Evolutionary conservation across 441 rosid species (phyloP).

Genomic region (Gossypium gossypioides): DNA sequence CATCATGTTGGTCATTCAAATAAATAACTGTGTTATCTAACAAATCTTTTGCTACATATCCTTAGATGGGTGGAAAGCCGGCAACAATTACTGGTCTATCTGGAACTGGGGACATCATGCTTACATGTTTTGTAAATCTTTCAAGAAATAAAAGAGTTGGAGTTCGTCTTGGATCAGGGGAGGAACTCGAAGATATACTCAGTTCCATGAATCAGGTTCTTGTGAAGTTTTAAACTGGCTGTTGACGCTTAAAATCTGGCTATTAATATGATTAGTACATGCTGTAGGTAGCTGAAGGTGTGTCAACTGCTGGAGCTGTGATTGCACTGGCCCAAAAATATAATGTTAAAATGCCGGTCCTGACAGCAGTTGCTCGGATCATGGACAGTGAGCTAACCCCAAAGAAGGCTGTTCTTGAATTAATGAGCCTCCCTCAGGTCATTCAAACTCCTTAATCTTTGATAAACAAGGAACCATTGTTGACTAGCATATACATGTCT

Average conservation of each 20-base stretch:
- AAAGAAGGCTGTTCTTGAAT: conserved; percentile 65
- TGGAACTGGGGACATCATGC: conserved; percentile 97
- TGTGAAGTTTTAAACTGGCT: conserved; percentile 7
- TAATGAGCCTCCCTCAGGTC: conserved; percentile 92
- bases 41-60: not conserved
- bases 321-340: conserved; percentile 88
- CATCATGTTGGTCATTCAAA: not conserved
- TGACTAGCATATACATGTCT: not conserved
- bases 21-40: conserved; percentile 8
- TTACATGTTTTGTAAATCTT: conserved; percentile 81
- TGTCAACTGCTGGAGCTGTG: conserved; percentile 88
- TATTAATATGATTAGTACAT: not conserved
- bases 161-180: conserved; percentile 86
- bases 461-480: not conserved
- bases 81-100: conserved; percentile 80
- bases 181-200: conserved; percentile 69
- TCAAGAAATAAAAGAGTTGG: conserved; percentile 87
- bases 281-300: conserved; percentile 81
- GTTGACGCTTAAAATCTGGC: conserved; percentile 8
- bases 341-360: conserved; percentile 78
- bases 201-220: conserved; percentile 78
- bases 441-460: conserved; percentile 6
- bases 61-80: conserved; percentile 90
- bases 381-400: conserved; percentile 79
- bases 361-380: conserved; percentile 88